These are phyloP conservation scores for Xylariaceae sp. DNA, from an alignment of 2,329 filamentous ascomycete genomes.

Conservation along the genomic window DNA sequence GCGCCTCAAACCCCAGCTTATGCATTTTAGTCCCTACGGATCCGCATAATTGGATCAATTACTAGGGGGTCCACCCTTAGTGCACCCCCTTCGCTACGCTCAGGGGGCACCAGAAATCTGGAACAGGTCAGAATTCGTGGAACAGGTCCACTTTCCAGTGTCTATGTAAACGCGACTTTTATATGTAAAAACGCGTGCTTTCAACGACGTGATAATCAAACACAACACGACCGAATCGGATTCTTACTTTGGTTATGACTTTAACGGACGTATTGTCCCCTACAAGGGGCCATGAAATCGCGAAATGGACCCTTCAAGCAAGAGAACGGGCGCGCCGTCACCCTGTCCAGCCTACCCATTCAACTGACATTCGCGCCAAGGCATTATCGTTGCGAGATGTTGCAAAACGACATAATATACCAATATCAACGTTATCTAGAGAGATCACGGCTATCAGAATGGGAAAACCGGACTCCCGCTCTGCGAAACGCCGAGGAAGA, in stretches of 20 bases:
- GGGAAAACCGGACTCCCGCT: background rate
- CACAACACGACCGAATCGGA: too few relatives aligned
- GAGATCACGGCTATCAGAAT: background rate
- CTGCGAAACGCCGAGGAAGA: background rate
- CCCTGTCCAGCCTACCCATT: too few relatives aligned
- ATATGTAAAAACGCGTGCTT: too few relatives aligned
- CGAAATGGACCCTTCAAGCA: too few relatives aligned
- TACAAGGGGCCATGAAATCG: too few relatives aligned
- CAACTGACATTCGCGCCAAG: background rate
- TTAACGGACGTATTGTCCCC: too few relatives aligned
- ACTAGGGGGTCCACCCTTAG: background rate
- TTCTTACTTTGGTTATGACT: too few relatives aligned
- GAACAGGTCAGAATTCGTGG: background rate
- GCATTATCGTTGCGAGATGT: background rate
- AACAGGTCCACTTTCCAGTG: too few relatives aligned
- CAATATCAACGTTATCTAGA: background rate
- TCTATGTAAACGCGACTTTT: too few relatives aligned
- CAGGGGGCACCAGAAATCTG: background rate
- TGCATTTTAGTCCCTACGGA: background rate
- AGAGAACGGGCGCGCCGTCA: too few relatives aligned
- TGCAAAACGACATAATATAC: background rate
- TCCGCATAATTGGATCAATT: too few relatives aligned
- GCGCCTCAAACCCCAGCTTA: conserved; percentile 1
- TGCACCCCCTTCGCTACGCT: background rate
- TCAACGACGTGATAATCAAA: too few relatives aligned